These are phyloP conservation scores for Polyplosphaeria fusca DNA, from an alignment of 495 filamentous ascomycete genomes.

Conservation along the genomic window DNA sequence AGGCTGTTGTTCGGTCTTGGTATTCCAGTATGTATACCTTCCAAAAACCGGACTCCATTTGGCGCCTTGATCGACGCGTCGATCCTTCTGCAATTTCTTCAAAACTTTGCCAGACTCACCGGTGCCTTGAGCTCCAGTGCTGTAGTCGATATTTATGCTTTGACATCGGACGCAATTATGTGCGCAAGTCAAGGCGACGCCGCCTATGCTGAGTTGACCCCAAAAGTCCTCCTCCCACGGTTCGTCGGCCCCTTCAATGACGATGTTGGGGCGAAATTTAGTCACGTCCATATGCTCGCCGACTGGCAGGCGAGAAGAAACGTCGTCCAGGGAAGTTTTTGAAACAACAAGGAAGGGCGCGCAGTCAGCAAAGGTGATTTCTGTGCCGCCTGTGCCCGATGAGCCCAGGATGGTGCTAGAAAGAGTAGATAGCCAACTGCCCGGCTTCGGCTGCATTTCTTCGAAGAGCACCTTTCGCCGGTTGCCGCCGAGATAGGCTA, in stretches of 20 bases:
- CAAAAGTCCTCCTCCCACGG: conserved; percentile 88
- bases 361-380: conserved; percentile 75
- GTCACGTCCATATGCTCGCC: conserved; percentile 63
- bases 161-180: conserved; percentile 79
- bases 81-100: conserved; percentile 74
- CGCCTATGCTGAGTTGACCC: conserved; percentile 54
- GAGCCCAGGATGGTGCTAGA: conserved; percentile 37
- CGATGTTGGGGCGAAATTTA: conserved; percentile 84
- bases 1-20: conserved; percentile 33
- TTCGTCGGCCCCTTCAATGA: conserved; percentile 57
- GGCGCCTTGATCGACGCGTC: conserved; percentile 69
- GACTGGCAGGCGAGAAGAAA: conserved; percentile 57
- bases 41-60: conserved; percentile 83
- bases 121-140: conserved; percentile 62
- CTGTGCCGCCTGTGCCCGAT: conserved; percentile 25
- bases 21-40: conserved; percentile 66
- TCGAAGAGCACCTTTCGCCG: conserved; percentile 60
- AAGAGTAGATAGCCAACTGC: conserved; percentile 50
- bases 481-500: conserved; percentile 68
- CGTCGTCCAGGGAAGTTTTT: conserved; percentile 63
- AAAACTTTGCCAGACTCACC: conserved; percentile 65
- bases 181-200: conserved; percentile 55
- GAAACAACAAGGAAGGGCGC: conserved; percentile 74
- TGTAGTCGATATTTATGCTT: conserved; percentile 80
- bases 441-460: conserved; percentile 40